These are phyloP conservation scores for Eragrostis nindensis DNA, from an alignment of 176 grass and related monocot genomes.

Conservation along the genomic window DNA sequence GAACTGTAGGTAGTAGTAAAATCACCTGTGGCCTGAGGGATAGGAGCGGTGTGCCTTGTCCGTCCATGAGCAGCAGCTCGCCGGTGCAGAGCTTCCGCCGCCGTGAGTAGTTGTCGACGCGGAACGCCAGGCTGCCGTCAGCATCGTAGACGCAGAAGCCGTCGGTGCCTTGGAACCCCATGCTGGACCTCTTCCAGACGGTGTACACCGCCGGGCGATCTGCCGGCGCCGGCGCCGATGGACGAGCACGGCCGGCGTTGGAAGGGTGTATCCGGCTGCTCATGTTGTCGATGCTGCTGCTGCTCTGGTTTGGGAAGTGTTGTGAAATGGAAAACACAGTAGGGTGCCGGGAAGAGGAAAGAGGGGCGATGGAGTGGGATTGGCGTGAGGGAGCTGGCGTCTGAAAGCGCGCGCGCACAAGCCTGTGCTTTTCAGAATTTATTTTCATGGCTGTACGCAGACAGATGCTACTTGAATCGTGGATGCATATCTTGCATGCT, in stretches of 20 bases:
- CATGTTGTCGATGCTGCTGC: slow-evolving; percentile 32
- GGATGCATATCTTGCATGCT: background rate
- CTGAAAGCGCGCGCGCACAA: no score
- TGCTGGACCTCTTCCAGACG: slow-evolving; percentile 93
- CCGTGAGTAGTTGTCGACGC: slow-evolving; percentile 91
- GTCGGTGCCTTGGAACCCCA: slow-evolving; percentile 87
- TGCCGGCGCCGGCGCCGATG: no score
- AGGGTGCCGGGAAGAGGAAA: no score
- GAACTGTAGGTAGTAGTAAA: background rate
- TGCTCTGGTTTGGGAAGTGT: no score
- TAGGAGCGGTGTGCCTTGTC: slow-evolving; percentile 53
- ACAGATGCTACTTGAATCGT: background rate
- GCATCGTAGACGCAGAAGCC: slow-evolving; percentile 85
- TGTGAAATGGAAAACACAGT: no score
- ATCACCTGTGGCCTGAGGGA: slow-evolving; percentile 72
- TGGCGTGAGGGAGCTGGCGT: no score
- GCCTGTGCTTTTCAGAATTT: no score
- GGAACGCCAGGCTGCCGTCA: slow-evolving; percentile 61
- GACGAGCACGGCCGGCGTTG: background rate
- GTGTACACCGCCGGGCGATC: slow-evolving; percentile 43
- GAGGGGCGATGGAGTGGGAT: background rate
- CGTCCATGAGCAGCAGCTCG: slow-evolving; percentile 80
- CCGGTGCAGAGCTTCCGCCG: slow-evolving; percentile 58
- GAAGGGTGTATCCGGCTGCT: slow-evolving; percentile 18
- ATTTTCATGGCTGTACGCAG: no score